Percentiles rank a stretch among this genome's conserved stretches.
These are phyloP conservation scores for Backusella sp. DNA, from an alignment of 192 early-diverging fungal species.

Conservation along the genomic window DNA sequence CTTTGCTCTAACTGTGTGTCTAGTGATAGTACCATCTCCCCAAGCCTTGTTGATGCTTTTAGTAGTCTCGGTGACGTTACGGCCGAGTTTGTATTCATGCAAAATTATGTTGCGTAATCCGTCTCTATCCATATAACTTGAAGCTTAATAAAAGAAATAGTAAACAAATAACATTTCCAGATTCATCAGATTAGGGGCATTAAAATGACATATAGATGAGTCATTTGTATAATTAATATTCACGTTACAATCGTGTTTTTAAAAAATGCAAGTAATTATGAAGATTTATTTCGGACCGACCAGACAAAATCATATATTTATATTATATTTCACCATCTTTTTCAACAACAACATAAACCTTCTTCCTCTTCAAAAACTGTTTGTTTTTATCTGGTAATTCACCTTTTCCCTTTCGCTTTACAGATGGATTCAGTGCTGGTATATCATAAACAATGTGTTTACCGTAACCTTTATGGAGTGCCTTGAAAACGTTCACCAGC, in stretches of 20 bases:
- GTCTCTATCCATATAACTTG: neutral
- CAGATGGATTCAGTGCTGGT: neutral
- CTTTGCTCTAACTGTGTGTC: neutral
- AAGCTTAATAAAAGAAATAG: neutral
- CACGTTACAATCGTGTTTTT: neutral
- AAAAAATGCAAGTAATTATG: neutral
- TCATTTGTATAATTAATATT: neutral
- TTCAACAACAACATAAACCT: neutral
- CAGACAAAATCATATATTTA: neutral
- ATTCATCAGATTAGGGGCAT: neutral
- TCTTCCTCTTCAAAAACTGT: neutral
- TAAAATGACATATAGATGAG: neutral
- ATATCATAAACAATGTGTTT: neutral
- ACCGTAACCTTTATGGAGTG: conserved; percentile 22
- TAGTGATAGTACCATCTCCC: neutral
- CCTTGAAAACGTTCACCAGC: conserved; percentile 14
- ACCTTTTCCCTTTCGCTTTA: neutral
- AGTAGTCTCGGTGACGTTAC: neutral
- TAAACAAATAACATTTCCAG: neutral
- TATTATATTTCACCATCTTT: neutral
- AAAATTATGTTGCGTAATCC: neutral
- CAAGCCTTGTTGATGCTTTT: neutral
- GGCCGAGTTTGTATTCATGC: neutral
- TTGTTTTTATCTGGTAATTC: neutral
- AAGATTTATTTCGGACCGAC: neutral